Evolutionary conservation across 176 grass and related monocot genomes (phyloP).

Genomic region (Raddia guianensis): DNA sequence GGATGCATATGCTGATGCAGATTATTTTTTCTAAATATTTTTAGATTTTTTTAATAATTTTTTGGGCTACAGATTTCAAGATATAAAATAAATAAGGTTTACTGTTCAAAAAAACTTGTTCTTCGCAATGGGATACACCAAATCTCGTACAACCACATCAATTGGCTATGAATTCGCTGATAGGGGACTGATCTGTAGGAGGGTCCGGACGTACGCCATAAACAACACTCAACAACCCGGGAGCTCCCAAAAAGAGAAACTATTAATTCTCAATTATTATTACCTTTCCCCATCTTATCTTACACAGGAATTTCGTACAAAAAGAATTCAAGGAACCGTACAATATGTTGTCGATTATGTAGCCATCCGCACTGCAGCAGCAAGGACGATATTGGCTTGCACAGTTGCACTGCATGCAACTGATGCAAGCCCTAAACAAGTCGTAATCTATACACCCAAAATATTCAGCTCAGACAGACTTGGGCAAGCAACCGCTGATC

Average conservation of each 20-base stretch:
- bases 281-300: neutral
- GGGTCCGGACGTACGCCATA: neutral
- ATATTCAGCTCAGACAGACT: neutral
- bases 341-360: neutral
- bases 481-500: neutral
- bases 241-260: neutral
- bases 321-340: neutral
- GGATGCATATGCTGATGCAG: no score
- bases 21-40: no score
- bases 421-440: neutral
- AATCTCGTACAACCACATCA: neutral
- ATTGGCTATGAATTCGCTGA: neutral
- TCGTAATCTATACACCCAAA: neutral
- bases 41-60: no score
- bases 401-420: no score
- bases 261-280: neutral
- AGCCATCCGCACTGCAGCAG: neutral
- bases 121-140: neutral
- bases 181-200: neutral
- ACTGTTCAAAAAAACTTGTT: no score
- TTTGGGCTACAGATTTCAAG: no score
- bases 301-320: constrained; percentile 20
- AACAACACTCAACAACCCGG: neutral
- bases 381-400: constrained; percentile 11
- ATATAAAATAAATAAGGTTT: no score